Base-by-base conservation (phyloP, 768 basidiomycete genomes). In the Leccinellum rugosiceps region DNA sequence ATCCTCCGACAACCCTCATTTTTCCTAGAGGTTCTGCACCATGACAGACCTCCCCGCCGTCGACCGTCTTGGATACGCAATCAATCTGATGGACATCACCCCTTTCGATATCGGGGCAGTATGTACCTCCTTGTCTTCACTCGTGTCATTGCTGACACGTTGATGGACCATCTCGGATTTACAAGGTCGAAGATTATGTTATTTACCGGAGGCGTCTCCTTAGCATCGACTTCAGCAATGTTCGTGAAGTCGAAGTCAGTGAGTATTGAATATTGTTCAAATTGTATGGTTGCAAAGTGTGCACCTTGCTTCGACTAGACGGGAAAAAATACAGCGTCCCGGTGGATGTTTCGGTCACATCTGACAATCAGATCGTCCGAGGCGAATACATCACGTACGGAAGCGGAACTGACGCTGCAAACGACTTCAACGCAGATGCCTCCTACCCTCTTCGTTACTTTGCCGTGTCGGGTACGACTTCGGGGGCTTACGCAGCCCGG, bases 101-200 rank as follows among this genome's bases (percentile, higher is more conserved):
- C 57, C 57, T 4, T 58, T 58, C 23, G 51, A 58, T 35, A 58
- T 58, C 26, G 52, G 45, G 4, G 44, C 52, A 17, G 57, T 53
- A 44, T n/a, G 55, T 56, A 19, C 38, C 11, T 21, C 35, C 17
- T 38, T 38, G 35, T 38, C 35, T 1, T 4, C 17, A n/a, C 14
- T 38, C 17, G 17, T 38, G 7, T n/a, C 6, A 35, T 35, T 6
- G 35, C 35, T 35, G 35, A 35, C 17, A 14, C 17, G 17, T 9
- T 38, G 35, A 38, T 38, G 32, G 35, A 0, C 35, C 35, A n/a
- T 38, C n/a, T n/a, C n/a, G n/a, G 4, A 38, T 17, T n/a, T n/a
- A 17, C 35, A 38, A 35, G 35, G 35, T 38, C 8, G 35, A 38
- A 17, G 35, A 38, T 38, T n/a, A 38, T n/a, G 35, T 38, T 17